Conservation (phyloP, 768 basidiomycete species). For the Strobilomyces echinocephalus region DNA sequence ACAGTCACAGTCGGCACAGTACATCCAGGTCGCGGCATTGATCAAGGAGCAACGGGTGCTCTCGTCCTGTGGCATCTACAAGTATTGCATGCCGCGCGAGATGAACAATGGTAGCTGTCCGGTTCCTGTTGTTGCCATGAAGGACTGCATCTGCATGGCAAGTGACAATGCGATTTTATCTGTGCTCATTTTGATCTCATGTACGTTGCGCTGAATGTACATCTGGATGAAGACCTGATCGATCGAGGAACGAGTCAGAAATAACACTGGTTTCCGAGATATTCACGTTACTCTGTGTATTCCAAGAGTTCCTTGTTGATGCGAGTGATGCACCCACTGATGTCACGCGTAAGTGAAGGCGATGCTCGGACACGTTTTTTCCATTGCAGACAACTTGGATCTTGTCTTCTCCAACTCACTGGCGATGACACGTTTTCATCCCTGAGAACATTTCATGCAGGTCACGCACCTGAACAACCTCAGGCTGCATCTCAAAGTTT, state of each 20-base stretch:
- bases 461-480: neutral
- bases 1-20: no score
- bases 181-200: neutral
- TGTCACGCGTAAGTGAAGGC: neutral
- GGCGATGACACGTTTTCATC: neutral
- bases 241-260: neutral
- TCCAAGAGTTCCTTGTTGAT: neutral
- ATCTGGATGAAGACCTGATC: neutral
- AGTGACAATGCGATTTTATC: no score
- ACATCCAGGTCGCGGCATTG: neutral
- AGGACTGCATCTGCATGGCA: neutral
- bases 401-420: neutral
- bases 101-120: neutral
- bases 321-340: neutral
- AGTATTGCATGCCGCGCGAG: neutral
- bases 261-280: neutral
- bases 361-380: neutral
- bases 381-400: neutral
- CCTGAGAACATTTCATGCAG: neutral
- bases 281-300: neutral
- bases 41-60: neutral
- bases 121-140: neutral
- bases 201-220: neutral
- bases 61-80: neutral
- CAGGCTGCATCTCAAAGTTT: neutral